Conservation (phyloP, 495 filamentous ascomycete species). For the Podospora anserina region DNA sequence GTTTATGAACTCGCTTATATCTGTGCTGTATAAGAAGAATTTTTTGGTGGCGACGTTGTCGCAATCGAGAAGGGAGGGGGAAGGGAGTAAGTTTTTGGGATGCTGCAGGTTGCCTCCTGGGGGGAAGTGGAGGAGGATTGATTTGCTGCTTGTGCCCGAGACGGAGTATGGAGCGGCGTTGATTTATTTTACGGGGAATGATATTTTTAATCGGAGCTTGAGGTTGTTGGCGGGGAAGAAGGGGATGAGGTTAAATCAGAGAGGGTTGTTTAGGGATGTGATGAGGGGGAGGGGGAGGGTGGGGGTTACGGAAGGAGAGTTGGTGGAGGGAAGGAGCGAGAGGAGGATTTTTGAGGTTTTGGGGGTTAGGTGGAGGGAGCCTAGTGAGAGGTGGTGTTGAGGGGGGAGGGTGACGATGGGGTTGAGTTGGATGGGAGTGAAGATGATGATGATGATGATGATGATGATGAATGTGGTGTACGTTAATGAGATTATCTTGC, state of each 20-base stretch:
- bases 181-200: conserved; percentile 94
- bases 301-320: conserved; percentile 67
- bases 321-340: conserved; percentile 77
- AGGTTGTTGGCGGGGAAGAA: conserved; percentile 79
- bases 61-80: conserved; percentile 28
- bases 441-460: not conserved
- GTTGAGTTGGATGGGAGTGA: not conserved
- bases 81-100: conserved; percentile 80
- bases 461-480: not conserved
- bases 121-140: conserved; percentile 72
- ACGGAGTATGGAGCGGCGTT: conserved; percentile 81
- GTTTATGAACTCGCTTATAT: conserved; percentile 66
- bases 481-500: too few species aligned
- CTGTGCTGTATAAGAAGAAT: conserved; percentile 52
- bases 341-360: conserved; percentile 80
- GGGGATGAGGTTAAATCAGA: conserved; percentile 82
- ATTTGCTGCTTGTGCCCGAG: conserved; percentile 81
- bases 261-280: conserved; percentile 74
- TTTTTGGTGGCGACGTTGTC: conserved; percentile 57
- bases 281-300: conserved; percentile 55
- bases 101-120: conserved; percentile 63
- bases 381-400: conserved; percentile 71
- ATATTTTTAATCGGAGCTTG: conserved; percentile 93
- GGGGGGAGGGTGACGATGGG: not conserved
- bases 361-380: conserved; percentile 83